Evolutionary conservation across 306 rosid genomes (phyloP), one percentile per base, ranked within the genome.

Genomic region (Leucaena leucocephala): DNA sequence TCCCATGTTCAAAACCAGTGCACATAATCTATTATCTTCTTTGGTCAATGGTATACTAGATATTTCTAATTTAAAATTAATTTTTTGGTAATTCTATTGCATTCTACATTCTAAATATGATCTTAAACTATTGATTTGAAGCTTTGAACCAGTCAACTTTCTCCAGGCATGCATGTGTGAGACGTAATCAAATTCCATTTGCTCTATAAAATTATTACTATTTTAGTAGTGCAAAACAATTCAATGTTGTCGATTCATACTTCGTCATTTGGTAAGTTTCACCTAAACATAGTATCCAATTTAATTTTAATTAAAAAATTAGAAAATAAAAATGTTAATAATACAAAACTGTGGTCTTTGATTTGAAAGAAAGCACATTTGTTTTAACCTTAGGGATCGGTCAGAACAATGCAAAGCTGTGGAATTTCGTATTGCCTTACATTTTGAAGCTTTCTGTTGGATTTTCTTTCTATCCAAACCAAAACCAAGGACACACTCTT

Each of bases 371-470:
- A 17, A 35, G 22, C 45, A 15, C 16, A 4, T 77, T 55, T 57
- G 69, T 68, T 59, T 3, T 43, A 13, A 68, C 48, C 69, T 68
- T 52, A 27, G 68, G 10, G 36, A n/a, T n/a, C 68, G 45, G 72
- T 76, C 48, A 35, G 8, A 62, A 52, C 35, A 52, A 71, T 21
- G 62, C 58, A 67, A 39, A 4, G 27, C 12, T 2, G 6, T 43
- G 67, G 68, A 67, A 4, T 48, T 77, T 68, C 22, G 42, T 57
- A 4, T 5, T 65, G 27, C 2, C 70, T 35, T 10, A 16, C 46
- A 36, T 5, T 39, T 45, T 69, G 74, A 14, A 69, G 42, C 22
- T 46, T 70, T 46, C 75, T 46, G 14, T 70, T 27, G 58, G 59
- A 46, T 33, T 46, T 22, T 70, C 16, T 21, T 40, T 38, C 43